Conservation (phyloP, 768 basidiomycete species). For the Suillus weaverae region DNA sequence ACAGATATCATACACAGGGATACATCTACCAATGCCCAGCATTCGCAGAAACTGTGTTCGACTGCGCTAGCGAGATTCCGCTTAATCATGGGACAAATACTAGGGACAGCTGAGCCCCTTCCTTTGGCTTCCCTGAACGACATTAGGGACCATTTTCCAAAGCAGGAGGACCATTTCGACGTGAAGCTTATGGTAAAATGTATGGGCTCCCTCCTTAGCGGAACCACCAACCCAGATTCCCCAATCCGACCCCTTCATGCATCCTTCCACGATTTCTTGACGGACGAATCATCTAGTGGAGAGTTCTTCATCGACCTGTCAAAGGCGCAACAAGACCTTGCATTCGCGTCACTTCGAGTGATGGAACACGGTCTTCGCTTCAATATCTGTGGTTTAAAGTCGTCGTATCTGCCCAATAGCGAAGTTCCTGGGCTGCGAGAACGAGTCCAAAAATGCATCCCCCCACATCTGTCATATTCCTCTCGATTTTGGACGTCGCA, state of each 20-base stretch:
- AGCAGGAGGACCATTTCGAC: not conserved
- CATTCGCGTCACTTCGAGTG: slow-evolving; percentile 21
- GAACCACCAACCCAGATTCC: not conserved
- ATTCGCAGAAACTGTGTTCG: not conserved
- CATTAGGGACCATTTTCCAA: not conserved
- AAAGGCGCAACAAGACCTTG: slow-evolving; percentile 17
- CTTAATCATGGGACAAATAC: slow-evolving; percentile 4
- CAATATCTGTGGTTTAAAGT: slow-evolving; percentile 35
- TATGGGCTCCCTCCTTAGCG: slow-evolving; percentile 12
- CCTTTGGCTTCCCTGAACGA: not conserved
- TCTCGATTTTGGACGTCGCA: slow-evolving; percentile 14
- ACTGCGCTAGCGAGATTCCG: not conserved
- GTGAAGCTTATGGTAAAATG: slow-evolving; percentile 1
- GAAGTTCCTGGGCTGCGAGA: slow-evolving; percentile 14
- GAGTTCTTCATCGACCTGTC: slow-evolving; percentile 16
- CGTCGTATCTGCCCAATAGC: slow-evolving; percentile 29
- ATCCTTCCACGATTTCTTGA: slow-evolving; percentile 30
- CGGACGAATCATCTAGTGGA: slow-evolving; percentile 11
- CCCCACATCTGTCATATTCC: slow-evolving; percentile 9
- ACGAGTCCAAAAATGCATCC: slow-evolving; percentile 4
- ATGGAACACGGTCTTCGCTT: slow-evolving; percentile 35
- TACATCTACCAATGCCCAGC: not conserved
- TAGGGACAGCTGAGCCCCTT: slow-evolving; percentile 3
- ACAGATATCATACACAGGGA: not conserved
- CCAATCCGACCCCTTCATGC: slow-evolving; percentile 25